Base-by-base conservation (phyloP, 495 filamentous ascomycete species). In the Polyplosphaeria fusca region DNA sequence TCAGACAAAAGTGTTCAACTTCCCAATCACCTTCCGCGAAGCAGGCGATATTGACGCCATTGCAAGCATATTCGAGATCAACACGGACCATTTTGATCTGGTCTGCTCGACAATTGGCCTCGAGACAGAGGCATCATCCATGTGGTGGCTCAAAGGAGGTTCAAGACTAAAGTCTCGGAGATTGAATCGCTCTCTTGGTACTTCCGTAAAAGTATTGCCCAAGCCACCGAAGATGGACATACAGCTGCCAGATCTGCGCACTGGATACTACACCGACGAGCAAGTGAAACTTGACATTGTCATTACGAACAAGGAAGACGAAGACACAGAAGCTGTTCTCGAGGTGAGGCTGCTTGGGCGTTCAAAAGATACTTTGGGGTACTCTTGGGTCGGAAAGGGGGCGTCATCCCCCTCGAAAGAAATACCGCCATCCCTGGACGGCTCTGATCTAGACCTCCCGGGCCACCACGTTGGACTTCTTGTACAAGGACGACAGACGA, bases 141-240 rank as follows among this genome's bases (percentile, higher is more conserved):
- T 27, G 11, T 67, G 64, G 64, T 67, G 61, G 60, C 35, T 61
- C 3, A 41, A 52, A 24, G 20, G 55, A 0, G 47, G 50, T 5
- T 2, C 50, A 0, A 41, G 52, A 13, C 47, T 71, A 24, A 60
- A 44, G 13, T 73, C 72, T 26, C 79, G 75, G 60, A 75, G 68
- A 28, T 41, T 86, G 3, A 71, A 77, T 20, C 71, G 78, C 37
- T 55, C 63, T 22, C 73, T 80, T 30, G 73, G 79, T 11, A 73
- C 75, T 16, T 59, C 72, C 59, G 77, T 86, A 26, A 87, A 79
- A 42, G 83, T 97, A 28, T 76, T 89, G 52, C 93, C 92, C 3
- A 87, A 93, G 66, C 93, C 93, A 37, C 93, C 93, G 0, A 97
- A 96, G 68, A 84, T 99, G 71, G 82, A 87, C 55, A 79, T 97